phyloP scores from a whole-genome alignment of 2,329 filamentous ascomycete genomes.

The Ascochyta pisi region DNA sequence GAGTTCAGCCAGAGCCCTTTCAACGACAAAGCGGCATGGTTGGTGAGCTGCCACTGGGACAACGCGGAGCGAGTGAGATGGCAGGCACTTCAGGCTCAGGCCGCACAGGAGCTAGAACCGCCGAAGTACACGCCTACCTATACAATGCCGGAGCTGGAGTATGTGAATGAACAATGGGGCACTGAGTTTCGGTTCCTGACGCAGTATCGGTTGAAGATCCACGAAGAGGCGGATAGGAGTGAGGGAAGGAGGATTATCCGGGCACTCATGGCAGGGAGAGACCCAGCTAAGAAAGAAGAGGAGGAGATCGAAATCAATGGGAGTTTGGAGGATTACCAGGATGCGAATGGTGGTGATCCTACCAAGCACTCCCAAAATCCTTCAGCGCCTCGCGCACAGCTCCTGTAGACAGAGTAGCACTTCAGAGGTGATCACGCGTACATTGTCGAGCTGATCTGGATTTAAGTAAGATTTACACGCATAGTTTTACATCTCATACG shows the following conservation, averaged over 20 bases:
- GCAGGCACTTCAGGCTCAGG: neutral
- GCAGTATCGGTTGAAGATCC: neutral
- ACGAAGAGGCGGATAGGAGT: neutral
- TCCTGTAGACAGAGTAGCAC: neutral
- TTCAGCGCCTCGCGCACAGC: neutral
- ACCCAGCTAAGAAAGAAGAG: neutral
- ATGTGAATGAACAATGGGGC: neutral
- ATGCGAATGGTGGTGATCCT: neutral
- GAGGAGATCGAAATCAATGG: neutral
- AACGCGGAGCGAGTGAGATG: slow-evolving; percentile 3
- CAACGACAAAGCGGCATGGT: neutral
- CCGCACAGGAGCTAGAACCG: neutral
- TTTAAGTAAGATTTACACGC: too few species aligned
- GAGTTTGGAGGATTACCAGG: neutral
- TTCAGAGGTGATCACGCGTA: too few species aligned
- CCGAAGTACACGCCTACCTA: neutral
- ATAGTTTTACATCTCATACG: too few species aligned
- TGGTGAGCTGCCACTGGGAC: neutral
- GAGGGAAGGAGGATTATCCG: slow-evolving; percentile 1
- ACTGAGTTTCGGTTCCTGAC: neutral
- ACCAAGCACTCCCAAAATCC: neutral
- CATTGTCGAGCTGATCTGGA: too few species aligned
- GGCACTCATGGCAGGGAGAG: neutral
- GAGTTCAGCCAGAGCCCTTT: neutral
- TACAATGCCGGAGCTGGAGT: neutral